Evolutionary conservation across 2,329 filamentous ascomycete species (phyloP).

Genomic region (Chrysoporthe puriensis): DNA sequence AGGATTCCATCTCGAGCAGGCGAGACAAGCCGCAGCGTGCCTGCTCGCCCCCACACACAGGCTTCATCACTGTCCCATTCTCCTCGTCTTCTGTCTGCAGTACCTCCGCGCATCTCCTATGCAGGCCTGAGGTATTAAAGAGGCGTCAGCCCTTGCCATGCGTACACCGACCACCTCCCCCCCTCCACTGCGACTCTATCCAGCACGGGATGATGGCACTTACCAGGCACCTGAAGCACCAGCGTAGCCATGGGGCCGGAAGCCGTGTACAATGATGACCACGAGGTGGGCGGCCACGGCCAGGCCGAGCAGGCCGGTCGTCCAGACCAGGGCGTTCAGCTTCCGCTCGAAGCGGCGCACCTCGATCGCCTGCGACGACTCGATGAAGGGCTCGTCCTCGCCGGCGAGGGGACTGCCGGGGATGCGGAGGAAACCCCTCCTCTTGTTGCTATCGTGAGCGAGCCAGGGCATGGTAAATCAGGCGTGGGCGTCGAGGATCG

Average conservation of each 20-base stretch:
- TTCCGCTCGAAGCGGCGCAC: slow-evolving; percentile 1
- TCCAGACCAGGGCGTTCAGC: background rate
- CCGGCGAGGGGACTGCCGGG: slow-evolving; percentile 2
- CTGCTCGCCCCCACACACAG: too few species aligned
- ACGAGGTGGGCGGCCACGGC: background rate
- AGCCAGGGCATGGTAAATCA: background rate
- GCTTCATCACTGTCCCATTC: too few species aligned
- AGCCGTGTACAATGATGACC: background rate
- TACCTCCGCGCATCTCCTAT: background rate
- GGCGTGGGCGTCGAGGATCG: too few species aligned
- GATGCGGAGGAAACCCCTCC: slow-evolving; percentile 3
- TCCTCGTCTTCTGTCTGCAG: too few species aligned
- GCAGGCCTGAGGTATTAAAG: background rate
- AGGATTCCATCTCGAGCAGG: too few species aligned
- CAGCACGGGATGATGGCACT: too few species aligned
- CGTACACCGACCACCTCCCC: background rate
- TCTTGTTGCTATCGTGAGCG: background rate
- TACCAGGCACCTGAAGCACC: background rate
- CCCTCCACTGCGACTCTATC: too few species aligned
- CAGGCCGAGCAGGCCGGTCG: background rate
- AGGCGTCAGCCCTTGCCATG: background rate
- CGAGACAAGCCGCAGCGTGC: too few species aligned
- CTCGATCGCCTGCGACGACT: background rate
- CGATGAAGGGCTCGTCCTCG: slow-evolving; percentile 7
- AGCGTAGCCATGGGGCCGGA: background rate